Conservation (phyloP, 1,139 yeast genomes). For the Suhomyces chickasaworum region DNA sequence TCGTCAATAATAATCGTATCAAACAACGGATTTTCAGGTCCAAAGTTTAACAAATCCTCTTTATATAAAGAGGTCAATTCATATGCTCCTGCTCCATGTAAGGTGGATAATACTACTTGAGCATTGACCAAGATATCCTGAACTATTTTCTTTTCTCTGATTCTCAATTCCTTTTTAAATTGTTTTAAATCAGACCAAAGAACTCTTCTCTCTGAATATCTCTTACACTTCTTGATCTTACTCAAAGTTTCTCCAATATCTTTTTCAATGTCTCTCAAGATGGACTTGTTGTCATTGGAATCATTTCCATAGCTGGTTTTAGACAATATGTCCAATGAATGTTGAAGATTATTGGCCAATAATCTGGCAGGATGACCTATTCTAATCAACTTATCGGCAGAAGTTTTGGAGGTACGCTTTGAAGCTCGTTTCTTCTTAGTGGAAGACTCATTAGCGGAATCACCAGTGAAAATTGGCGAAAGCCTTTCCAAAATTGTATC, state of each 20-base stretch:
- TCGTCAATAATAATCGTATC: slow-evolving; percentile 91
- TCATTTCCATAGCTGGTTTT: slow-evolving; percentile 39
- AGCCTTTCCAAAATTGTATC: slow-evolving; percentile 87
- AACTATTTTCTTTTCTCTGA: slow-evolving; percentile 66
- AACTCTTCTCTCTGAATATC: slow-evolving; percentile 63
- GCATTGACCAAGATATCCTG: slow-evolving; percentile 60
- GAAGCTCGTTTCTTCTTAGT: slow-evolving; percentile 20
- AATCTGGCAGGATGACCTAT: slow-evolving; percentile 94
- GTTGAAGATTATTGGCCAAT: slow-evolving; percentile 60
- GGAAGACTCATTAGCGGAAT: slow-evolving; percentile 5
- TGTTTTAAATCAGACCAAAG: slow-evolving; percentile 71
- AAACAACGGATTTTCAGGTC: slow-evolving; percentile 48
- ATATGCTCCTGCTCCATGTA: slow-evolving; percentile 84
- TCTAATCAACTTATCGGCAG: slow-evolving; percentile 63
- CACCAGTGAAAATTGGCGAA: slow-evolving; percentile 36
- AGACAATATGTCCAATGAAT: slow-evolving; percentile 75
- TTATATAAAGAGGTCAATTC: slow-evolving; percentile 57
- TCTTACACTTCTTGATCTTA: slow-evolving; percentile 64
- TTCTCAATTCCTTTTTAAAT: slow-evolving; percentile 67
- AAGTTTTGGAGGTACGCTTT: slow-evolving; percentile 18
- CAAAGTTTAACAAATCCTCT: slow-evolving; percentile 22
- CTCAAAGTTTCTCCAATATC: slow-evolving; percentile 68
- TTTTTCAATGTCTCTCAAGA: slow-evolving; percentile 64
- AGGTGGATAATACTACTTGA: slow-evolving; percentile 74
- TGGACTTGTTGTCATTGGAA: slow-evolving; percentile 56